Evolutionary conservation across 2,329 filamentous ascomycete species (phyloP), one percentile per base, ranked within the genome.

Genomic region (Fusarium scirpi): DNA sequence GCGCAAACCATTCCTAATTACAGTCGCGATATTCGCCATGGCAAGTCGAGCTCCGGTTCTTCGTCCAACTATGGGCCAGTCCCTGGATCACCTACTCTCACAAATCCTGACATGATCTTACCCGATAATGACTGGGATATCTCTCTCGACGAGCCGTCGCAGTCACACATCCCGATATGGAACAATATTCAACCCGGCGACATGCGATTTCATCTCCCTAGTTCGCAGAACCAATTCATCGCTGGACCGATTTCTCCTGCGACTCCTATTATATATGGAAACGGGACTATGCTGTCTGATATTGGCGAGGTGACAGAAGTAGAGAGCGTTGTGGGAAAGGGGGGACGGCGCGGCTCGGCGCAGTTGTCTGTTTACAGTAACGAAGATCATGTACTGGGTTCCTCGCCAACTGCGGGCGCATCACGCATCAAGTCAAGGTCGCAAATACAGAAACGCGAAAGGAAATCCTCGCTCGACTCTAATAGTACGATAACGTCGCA

Each of bases 21-120:
- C 57, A 72, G 71, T 71, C 75, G 71, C 63, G 72, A 78, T 60
- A 65, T 71, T 68, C 72, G 75, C 61, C 77, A 78, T 55, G 74
- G 77, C 51, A 70, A 70, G 43, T 70, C 69, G 22, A 59, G 74
- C 70, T 59, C 70, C 53, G 59, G 73, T 67, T 59, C 68, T 46
- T 75, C 75, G 38, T 65, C 78, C 68, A 77, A 80, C 38, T 85
- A 86, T 72, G 80, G 83, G 20, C 77, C 85, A 46, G 80, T 85
- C 62, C 90, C 92, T 69, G 89, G 89, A 15, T 97, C 93, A 64
- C 94, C 94, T 48, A 97, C 94, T 4, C 84, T 98, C 76, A 97
- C 94, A 59, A 97, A 97, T 80, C 94, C 94, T 55, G 94, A 97
- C 79, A 94, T 97, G 93, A 97, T 98, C 75, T 84, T 98, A 55